Evolutionary conservation across 352 stramenopile species (phyloP).

Genomic region (Globisporangium recalcitrans): DNA sequence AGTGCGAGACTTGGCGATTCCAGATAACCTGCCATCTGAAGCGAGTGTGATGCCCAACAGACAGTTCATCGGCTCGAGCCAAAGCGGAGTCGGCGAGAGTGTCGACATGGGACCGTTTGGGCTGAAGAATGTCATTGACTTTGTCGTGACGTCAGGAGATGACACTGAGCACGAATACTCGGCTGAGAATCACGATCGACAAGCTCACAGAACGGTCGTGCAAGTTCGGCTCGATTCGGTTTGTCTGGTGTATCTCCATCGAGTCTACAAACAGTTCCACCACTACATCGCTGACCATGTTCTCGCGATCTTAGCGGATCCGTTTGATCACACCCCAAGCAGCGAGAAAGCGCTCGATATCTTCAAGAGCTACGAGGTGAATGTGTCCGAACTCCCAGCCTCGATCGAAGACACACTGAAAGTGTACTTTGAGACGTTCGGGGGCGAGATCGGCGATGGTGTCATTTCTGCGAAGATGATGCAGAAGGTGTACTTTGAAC

Average conservation of each 20-base stretch:
- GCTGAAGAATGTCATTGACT: slow-evolving; percentile 68
- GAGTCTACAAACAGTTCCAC: slow-evolving; percentile 84
- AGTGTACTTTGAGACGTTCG: slow-evolving; percentile 29
- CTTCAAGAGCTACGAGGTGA: slow-evolving; percentile 31
- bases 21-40: slow-evolving; percentile 26
- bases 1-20: slow-evolving; percentile 57
- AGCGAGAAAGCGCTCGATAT: slow-evolving; percentile 25
- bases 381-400: slow-evolving; percentile 31
- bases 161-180: slow-evolving; percentile 3
- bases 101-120: slow-evolving; percentile 41
- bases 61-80: slow-evolving; percentile 62
- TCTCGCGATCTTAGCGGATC: slow-evolving; percentile 20
- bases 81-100: slow-evolving; percentile 33
- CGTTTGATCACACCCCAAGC: slow-evolving; percentile 26
- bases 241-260: slow-evolving; percentile 77
- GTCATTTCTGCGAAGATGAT: background rate
- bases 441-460: slow-evolving; percentile 11
- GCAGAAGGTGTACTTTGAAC: slow-evolving; percentile 40
- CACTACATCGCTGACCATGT: slow-evolving; percentile 71
- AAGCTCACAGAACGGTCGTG: slow-evolving; percentile 22
- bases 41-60: slow-evolving; percentile 50
- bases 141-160: slow-evolving; percentile 25
- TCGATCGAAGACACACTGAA: slow-evolving; percentile 30
- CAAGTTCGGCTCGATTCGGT: slow-evolving; percentile 72
- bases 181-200: slow-evolving; percentile 6